Percentiles rank a stretch among this genome's conserved stretches.
Conservation (phyloP, 192 early-diverging fungal genomes). For the Linnemannia elongata region DNA sequence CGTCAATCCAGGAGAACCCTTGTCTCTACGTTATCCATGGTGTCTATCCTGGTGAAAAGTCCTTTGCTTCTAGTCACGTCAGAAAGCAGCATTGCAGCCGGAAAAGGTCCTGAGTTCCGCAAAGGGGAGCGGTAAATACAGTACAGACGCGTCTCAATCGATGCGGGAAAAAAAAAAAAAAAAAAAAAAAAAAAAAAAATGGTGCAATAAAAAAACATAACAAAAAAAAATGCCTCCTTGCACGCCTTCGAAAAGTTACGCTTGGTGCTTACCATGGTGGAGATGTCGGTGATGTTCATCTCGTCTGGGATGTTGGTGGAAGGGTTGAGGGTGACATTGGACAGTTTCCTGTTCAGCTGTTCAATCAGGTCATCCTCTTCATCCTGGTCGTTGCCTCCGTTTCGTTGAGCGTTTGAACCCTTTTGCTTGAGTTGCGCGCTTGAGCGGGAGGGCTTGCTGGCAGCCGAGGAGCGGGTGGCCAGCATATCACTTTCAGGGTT, state of each 20-base stretch:
- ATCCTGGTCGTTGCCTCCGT: constrained; percentile 28
- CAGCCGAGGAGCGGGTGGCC: constrained; percentile 15
- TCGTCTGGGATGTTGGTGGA: constrained; percentile 47
- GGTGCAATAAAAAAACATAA: background rate
- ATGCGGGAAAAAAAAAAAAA: constrained; percentile 10
- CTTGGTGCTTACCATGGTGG: constrained; percentile 43
- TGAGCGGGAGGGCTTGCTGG: constrained; percentile 29
- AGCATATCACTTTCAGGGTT: constrained; percentile 14
- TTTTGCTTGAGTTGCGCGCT: constrained; percentile 47
- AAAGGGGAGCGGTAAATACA: background rate
- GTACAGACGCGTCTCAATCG: background rate
- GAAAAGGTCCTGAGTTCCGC: background rate
- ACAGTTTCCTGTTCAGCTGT: constrained; percentile 51
- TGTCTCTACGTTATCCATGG: background rate
- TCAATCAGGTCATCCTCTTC: constrained; percentile 56
- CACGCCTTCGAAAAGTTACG: background rate
- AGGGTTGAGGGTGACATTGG: constrained; percentile 53
- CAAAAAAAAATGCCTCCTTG: background rate
- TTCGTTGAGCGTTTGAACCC: constrained; percentile 34
- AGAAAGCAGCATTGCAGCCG: background rate
- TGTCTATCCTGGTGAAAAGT: background rate
- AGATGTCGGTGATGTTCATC: constrained; percentile 53
- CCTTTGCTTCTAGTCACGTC: background rate
- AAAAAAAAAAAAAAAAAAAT: background rate
- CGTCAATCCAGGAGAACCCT: background rate